These are phyloP conservation scores for Eucalyptus leucophloia DNA, from an alignment of 345 rosid genomes.

Conservation along the genomic window DNA sequence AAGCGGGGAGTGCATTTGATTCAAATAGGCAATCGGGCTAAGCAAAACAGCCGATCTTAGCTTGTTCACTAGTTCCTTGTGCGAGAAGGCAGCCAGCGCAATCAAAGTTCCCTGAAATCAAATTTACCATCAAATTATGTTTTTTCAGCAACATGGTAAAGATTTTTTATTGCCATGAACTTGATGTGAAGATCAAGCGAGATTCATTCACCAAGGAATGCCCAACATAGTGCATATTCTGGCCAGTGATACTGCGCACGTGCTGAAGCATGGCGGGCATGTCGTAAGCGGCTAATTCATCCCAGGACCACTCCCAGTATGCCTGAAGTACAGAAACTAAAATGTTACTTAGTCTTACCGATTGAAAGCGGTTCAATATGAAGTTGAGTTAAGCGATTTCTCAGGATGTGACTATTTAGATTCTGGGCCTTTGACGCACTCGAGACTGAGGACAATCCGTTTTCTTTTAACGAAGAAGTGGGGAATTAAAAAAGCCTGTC, in stretches of 20 bases:
- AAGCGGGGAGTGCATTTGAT: constrained; percentile 7
- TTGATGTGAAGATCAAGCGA: background rate
- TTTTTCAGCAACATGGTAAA: background rate
- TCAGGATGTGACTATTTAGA: background rate
- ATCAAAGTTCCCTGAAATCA: constrained; percentile 24
- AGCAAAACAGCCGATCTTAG: constrained; percentile 27
- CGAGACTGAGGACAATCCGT: background rate
- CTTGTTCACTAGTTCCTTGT: constrained; percentile 4
- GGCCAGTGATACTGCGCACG: constrained; percentile 9
- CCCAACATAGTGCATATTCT: constrained; percentile 21
- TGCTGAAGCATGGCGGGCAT: constrained; percentile 8
- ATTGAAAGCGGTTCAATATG: background rate
- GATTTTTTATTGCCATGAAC: background rate
- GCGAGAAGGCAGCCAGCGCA: constrained; percentile 28
- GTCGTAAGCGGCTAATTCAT: constrained; percentile 15
- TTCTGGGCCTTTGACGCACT: background rate
- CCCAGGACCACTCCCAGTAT: constrained; percentile 37
- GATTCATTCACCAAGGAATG: constrained; percentile 16
- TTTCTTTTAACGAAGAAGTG: background rate
- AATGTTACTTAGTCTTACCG: background rate
- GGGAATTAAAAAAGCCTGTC: background rate
- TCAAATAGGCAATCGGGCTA: constrained; percentile 28
- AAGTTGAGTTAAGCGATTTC: background rate
- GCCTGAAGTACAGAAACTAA: background rate
- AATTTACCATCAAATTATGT: background rate